Evolutionary conservation across 352 stramenopile genomes (phyloP).

Genomic region (Globisporangium cylindrosporum): DNA sequence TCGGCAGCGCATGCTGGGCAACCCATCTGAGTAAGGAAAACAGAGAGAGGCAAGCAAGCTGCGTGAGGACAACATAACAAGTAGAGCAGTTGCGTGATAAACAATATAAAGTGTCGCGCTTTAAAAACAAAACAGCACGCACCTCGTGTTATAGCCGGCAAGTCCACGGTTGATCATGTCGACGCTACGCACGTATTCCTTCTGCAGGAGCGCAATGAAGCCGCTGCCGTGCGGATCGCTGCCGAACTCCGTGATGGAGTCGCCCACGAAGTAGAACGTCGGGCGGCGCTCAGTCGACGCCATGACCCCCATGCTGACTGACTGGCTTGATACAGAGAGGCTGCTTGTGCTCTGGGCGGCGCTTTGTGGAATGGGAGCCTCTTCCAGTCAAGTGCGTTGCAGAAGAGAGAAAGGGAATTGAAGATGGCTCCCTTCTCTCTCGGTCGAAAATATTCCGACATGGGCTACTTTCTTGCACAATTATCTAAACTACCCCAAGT

Average conservation of each 20-base stretch:
- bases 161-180: constrained; percentile 62
- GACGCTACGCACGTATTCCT: constrained; percentile 45
- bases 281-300: constrained; percentile 21
- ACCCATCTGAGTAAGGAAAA: constrained; percentile 25
- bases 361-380: constrained; percentile 1
- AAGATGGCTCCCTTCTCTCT: neutral
- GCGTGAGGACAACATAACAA: neutral
- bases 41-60: neutral
- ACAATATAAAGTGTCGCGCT: neutral
- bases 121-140: neutral
- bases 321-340: neutral
- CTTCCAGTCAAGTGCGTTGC: neutral
- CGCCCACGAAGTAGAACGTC: constrained; percentile 45
- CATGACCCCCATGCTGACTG: constrained; percentile 7
- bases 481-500: neutral
- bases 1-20: constrained; percentile 34
- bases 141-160: constrained; percentile 52
- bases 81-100: neutral
- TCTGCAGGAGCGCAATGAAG: constrained; percentile 44
- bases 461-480: neutral
- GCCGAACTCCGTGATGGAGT: constrained; percentile 67
- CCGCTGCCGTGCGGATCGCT: constrained; percentile 33
- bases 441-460: neutral
- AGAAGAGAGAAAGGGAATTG: neutral
- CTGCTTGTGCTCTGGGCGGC: neutral